Evolutionary conservation across 2,329 filamentous ascomycete genomes (phyloP).

Genomic region (Monilinia vaccinii-corymbosi): DNA sequence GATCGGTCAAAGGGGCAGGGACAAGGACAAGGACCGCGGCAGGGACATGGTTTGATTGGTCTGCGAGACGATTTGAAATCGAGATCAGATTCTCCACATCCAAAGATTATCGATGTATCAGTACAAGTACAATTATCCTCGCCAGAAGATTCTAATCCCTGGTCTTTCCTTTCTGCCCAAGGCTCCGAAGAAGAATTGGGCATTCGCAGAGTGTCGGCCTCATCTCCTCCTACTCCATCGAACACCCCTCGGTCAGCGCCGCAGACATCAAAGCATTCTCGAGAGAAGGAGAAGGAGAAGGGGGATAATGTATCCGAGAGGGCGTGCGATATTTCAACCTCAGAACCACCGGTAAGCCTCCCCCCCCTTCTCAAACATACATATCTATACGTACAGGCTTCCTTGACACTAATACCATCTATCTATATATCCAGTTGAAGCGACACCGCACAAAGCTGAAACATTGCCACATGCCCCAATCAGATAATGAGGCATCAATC

Average conservation of each 20-base stretch:
- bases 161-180: background rate
- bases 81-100: background rate
- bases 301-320: slow-evolving; percentile 11
- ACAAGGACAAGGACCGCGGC: too few relatives aligned
- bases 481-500: slow-evolving; percentile 27
- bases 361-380: too few relatives aligned
- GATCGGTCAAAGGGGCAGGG: slow-evolving; percentile 3
- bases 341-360: slow-evolving; percentile 19
- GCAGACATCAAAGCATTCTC: slow-evolving; percentile 21
- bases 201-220: background rate
- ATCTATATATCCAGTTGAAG: slow-evolving; percentile 16
- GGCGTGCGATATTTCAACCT: slow-evolving; percentile 5
- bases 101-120: background rate
- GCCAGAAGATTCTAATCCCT: background rate
- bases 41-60: background rate
- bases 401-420: background rate
- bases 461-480: slow-evolving; percentile 31
- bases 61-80: background rate
- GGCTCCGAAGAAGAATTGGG: background rate
- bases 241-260: background rate
- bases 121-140: background rate
- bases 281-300: slow-evolving; percentile 18
- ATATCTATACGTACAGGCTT: background rate
- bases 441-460: slow-evolving; percentile 22
- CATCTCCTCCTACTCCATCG: background rate